Conservation (phyloP, 495 filamentous ascomycete species). For the Penicillium cosmopolitanum region DNA sequence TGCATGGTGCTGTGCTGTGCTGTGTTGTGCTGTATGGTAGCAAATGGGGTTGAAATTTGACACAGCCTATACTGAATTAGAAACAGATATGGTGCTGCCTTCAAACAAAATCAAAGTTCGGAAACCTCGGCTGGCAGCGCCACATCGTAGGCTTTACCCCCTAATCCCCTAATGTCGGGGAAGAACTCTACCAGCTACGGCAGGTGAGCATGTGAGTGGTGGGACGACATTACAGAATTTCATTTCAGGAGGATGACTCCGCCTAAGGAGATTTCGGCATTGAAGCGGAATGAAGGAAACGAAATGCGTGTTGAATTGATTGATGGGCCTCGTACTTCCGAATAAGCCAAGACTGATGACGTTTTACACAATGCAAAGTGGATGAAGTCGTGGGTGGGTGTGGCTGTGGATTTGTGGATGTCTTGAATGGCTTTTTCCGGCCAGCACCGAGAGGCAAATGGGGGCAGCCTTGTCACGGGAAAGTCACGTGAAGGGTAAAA, state of each 20-base stretch:
- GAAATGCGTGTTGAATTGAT: conserved; percentile 2
- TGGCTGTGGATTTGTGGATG: conserved; percentile 1
- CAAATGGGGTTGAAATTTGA: neutral
- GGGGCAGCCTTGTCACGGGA: neutral
- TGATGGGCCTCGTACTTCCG: neutral
- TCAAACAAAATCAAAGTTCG: conserved; percentile 1
- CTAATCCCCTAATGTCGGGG: conserved; percentile 12
- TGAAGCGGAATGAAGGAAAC: neutral
- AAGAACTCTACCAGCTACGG: conserved; percentile 15
- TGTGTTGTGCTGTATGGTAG: neutral
- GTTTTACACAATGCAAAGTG: neutral
- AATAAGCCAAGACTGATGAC: conserved; percentile 8
- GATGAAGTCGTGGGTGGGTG: neutral
- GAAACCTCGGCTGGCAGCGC: conserved; percentile 13
- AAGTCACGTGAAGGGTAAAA: neutral
- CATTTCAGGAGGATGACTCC: too few species aligned
- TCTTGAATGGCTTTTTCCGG: neutral
- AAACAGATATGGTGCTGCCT: conserved; percentile 22
- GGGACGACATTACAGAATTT: neutral
- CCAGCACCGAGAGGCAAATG: conserved; percentile 14
- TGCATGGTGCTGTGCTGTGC: neutral
- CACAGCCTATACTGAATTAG: conserved; percentile 19
- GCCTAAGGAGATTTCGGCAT: neutral
- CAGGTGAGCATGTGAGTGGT: conserved; percentile 1
- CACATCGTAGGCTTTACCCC: conserved; percentile 3